Base-by-base conservation (phyloP, 345 rosid genomes). In the Gossypium anomalum region DNA sequence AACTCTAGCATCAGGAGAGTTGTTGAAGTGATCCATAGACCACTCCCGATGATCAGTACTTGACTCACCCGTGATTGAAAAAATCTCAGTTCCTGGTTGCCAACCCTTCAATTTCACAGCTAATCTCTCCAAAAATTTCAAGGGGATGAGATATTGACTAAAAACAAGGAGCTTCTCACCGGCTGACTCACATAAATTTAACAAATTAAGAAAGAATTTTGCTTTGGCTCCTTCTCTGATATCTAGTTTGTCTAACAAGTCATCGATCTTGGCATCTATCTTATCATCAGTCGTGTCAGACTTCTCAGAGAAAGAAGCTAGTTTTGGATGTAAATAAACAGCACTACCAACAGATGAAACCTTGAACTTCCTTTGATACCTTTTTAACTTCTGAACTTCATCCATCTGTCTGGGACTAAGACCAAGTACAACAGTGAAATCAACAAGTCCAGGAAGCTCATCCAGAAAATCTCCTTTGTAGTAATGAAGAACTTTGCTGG, bases 121-220 rank as follows among this genome's bases (percentile, higher is more conserved):
- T 8, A 91, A 77, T 70, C 92, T 87, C 83, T 91, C 93, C 19
- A 93, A 81, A 71, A 86, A 85, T 76, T 90, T 93, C 64, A 93
- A 59, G 1, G 99, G 98, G 1, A 79, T 74, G 12, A 91, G 87
- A 78, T 85, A 95, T 73, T 95, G 99, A 78, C 99, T 87, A 38
- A 95, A 95, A 71, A 95, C 97, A 44, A 95, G 85, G 0, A 93
- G 79, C 80, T 85, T 91, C 83, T 93, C 99, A 41, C 88, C 83
- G 22, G 84, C 64, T 20, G 92, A 82, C 55, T 89, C 89, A 9
- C 97, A 91, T 48, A 95, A 81, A 51, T 80, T 78, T 14, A 95
- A 17, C 78, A 95, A 82, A 70, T 84, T 90, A 13, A 95, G 83
- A 67, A 93, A 91, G 82, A 93, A 95, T 47, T 87, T 91, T 19